Conservation (phyloP, 2,329 filamentous ascomycete genomes). For the Shiraia bambusicola region DNA sequence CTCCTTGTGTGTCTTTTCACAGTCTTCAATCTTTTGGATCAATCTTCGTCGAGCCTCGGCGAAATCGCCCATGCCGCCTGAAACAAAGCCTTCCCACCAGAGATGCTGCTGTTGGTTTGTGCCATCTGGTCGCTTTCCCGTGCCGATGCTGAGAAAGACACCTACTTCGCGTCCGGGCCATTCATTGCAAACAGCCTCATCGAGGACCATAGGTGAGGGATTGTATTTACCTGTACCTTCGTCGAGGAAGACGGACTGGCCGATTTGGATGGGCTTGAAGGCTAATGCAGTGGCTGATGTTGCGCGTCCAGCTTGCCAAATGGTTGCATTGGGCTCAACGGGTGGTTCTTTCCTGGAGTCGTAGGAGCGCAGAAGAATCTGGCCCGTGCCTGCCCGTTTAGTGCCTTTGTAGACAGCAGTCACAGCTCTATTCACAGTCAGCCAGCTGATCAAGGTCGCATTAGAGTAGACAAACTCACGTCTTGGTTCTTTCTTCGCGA, state of each 20-base stretch:
- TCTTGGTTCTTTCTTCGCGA: conserved; percentile 83
- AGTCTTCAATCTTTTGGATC: conserved; percentile 91
- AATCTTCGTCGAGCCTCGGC: conserved; percentile 83
- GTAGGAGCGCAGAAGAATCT: conserved; percentile 85
- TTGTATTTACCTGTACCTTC: conserved; percentile 92
- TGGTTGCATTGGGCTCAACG: conserved; percentile 88
- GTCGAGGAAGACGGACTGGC: conserved; percentile 91
- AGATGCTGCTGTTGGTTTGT: conserved; percentile 68
- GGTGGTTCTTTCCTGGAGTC: conserved; percentile 90
- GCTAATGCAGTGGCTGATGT: conserved; percentile 87
- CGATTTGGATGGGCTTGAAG: conserved; percentile 93
- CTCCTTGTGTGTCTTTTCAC: conserved; percentile 83
- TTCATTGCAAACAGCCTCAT: conserved; percentile 89
- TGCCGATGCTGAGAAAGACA: conserved; percentile 92
- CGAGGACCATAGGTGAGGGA: conserved; percentile 78
- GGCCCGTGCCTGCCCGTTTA: conserved; percentile 60
- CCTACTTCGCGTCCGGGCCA: conserved; percentile 94
- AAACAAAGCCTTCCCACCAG: conserved; percentile 89
- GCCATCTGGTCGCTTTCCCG: conserved; percentile 77
- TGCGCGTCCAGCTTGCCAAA: conserved; percentile 96
- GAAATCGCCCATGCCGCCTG: conserved; percentile 74
- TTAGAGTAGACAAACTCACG: conserved; percentile 59
- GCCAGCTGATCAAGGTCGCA: not conserved
- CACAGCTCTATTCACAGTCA: conserved; percentile 64
- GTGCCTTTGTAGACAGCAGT: conserved; percentile 90